Evolutionary conservation across 1,284 basidiomycete genomes (phyloP).

Genomic region (Boletus calvinii): DNA sequence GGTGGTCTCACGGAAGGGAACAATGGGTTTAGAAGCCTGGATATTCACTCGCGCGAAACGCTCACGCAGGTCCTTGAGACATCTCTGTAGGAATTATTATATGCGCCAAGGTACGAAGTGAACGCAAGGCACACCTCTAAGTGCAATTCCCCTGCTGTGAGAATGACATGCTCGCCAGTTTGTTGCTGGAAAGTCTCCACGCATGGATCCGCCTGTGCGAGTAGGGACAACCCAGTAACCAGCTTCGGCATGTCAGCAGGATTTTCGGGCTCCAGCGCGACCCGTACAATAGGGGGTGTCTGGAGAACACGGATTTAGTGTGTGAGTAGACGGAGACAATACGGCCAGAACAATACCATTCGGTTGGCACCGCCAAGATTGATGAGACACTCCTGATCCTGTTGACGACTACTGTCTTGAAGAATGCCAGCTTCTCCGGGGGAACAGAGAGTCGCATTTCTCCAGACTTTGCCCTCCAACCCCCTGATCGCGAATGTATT

Average conservation of each 20-base stretch:
- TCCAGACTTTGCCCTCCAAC: slow-evolving; percentile 85
- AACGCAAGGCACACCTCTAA: slow-evolving; percentile 65
- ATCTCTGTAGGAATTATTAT: slow-evolving; percentile 57
- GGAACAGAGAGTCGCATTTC: slow-evolving; percentile 89
- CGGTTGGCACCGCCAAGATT: slow-evolving; percentile 82
- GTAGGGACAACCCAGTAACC: slow-evolving; percentile 82
- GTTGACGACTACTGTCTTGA: slow-evolving; percentile 36
- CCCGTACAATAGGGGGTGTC: slow-evolving; percentile 91
- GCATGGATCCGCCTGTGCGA: slow-evolving; percentile 96
- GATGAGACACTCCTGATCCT: slow-evolving; percentile 58
- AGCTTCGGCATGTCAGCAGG: slow-evolving; percentile 95
- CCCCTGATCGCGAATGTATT: slow-evolving; percentile 95
- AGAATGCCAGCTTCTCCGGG: slow-evolving; percentile 47
- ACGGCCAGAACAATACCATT: slow-evolving; percentile 45
- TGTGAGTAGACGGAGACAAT: not conserved
- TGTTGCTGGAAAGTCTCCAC: slow-evolving; percentile 97
- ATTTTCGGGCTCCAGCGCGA: slow-evolving; percentile 87
- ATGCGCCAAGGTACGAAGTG: not conserved
- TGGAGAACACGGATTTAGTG: slow-evolving; percentile 32
- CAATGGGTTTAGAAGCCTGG: slow-evolving; percentile 92
- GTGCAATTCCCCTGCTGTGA: slow-evolving; percentile 96
- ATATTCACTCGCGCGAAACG: slow-evolving; percentile 93
- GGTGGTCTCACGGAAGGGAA: slow-evolving; percentile 96
- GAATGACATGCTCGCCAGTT: slow-evolving; percentile 96
- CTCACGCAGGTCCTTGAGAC: slow-evolving; percentile 92